phyloP scores from a whole-genome alignment of 108 stramenopile species.

The Chaetoceros muelleri region DNA sequence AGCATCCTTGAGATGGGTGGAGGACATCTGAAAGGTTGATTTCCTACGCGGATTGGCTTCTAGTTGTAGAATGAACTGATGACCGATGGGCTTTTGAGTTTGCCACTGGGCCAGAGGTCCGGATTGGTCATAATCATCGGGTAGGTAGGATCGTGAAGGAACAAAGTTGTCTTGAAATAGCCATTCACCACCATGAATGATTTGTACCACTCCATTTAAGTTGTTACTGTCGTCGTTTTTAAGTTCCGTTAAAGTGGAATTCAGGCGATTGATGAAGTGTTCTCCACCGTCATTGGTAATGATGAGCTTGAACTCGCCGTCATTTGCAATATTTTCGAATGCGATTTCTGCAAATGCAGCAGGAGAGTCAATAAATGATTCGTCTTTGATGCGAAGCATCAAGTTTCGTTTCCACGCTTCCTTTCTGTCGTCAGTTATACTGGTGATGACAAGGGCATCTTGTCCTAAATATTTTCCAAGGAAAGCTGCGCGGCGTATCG shows the following conservation, averaged over 20 bases:
- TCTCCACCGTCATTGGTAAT: not conserved
- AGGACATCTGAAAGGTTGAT: conserved; percentile 11
- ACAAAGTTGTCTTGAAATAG: not conserved
- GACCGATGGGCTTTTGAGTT: conserved; percentile 43
- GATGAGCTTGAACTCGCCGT: not conserved
- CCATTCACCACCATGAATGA: not conserved
- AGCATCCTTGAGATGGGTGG: conserved; percentile 14
- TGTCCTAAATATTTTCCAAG: not conserved
- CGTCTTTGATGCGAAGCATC: not conserved
- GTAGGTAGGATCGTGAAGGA: conserved; percentile 11
- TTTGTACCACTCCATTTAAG: not conserved
- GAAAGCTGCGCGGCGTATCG: not conserved
- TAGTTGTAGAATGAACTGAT: conserved; percentile 45
- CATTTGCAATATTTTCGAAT: not conserved
- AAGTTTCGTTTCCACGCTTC: not conserved
- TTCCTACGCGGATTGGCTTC: conserved; percentile 8
- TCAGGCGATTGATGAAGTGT: not conserved
- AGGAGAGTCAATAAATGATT: not conserved
- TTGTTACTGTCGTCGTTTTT: not conserved
- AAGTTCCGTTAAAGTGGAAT: not conserved
- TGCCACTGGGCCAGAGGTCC: conserved; percentile 46
- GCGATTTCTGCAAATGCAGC: not conserved
- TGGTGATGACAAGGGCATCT: not conserved
- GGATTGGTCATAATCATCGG: conserved; percentile 42
- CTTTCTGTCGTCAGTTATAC: not conserved